Conservation (phyloP, 2,329 filamentous ascomycete species). For the Geosmithia morbida region DNA sequence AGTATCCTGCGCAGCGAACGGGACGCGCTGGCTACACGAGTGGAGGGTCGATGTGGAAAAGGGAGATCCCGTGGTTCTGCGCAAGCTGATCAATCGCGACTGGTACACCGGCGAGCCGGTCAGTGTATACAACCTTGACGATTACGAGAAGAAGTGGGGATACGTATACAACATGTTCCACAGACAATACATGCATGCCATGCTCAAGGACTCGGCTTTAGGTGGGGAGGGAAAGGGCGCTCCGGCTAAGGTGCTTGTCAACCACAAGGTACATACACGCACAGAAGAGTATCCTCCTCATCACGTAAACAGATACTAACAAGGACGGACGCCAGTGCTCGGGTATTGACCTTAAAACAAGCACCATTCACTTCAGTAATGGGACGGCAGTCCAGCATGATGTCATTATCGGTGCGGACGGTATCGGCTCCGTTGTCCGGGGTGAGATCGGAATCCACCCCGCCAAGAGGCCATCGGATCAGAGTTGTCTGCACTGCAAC, state of each 20-base stretch:
- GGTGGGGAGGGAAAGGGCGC: constrained; percentile 34
- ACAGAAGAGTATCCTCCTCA: background rate
- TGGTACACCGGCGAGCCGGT: constrained; percentile 55
- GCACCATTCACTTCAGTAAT: constrained; percentile 37
- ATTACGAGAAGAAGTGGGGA: constrained; percentile 53
- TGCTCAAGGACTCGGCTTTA: constrained; percentile 47
- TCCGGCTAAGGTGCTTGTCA: constrained; percentile 38
- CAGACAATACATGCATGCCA: constrained; percentile 52
- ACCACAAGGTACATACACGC: constrained; percentile 29
- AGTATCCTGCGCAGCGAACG: constrained; percentile 55
- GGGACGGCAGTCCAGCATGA: constrained; percentile 36
- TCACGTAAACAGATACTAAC: background rate
- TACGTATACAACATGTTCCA: constrained; percentile 58
- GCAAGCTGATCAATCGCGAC: constrained; percentile 53
- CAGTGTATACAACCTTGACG: constrained; percentile 47
- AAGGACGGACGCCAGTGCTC: constrained; percentile 19
- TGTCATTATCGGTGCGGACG: constrained; percentile 49
- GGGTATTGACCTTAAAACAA: constrained; percentile 34
- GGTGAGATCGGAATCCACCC: constrained; percentile 47
- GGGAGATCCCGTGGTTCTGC: constrained; percentile 50
- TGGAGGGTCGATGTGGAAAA: constrained; percentile 51
- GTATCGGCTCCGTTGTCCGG: constrained; percentile 52
- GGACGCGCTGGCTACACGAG: constrained; percentile 53
- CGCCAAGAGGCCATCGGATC: constrained; percentile 42
- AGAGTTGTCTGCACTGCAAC: constrained; percentile 51